A percentile compares a stretch with the other conserved stretches of the same genome.
Conservation (phyloP, 768 basidiomycete species). For the Clathrus columnatus region DNA sequence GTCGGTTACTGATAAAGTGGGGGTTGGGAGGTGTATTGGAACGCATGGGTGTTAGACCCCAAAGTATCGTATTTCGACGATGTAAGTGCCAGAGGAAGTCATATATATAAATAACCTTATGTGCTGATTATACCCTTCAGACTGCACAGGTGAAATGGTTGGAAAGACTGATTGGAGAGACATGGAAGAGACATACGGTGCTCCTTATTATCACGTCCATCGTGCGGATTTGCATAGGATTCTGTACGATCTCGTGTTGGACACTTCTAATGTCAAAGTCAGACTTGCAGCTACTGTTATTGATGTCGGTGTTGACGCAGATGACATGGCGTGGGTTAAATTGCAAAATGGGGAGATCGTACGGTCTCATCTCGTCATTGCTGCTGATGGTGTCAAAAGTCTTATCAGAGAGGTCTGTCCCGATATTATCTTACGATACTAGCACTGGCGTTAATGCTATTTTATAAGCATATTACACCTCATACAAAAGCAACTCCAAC, state of each 20-base stretch:
- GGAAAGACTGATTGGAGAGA: conserved; percentile 29
- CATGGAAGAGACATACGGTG: conserved; percentile 25
- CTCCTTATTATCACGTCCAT: conserved; percentile 30
- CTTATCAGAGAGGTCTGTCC: conserved; percentile 6
- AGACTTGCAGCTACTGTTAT: conserved; percentile 30
- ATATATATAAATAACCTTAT: not conserved
- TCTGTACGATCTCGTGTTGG: conserved; percentile 26
- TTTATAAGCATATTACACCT: conserved; percentile 24
- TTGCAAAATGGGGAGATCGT: conserved; percentile 37
- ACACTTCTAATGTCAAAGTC: conserved; percentile 23
- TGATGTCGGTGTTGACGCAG: conserved; percentile 20
- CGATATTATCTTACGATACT: not conserved
- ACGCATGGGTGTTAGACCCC: conserved; percentile 30
- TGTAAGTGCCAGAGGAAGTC: conserved; percentile 17
- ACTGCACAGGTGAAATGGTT: conserved; percentile 28
- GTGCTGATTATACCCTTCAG: conserved; percentile 2
- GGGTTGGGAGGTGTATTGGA: conserved; percentile 36
- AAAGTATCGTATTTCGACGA: conserved; percentile 31
- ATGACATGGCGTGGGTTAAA: conserved; percentile 23
- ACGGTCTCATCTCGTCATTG: conserved; percentile 36
- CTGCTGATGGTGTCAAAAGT: conserved; percentile 24
- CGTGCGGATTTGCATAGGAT: conserved; percentile 41
- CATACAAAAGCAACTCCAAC: conserved; percentile 40
- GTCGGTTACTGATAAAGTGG: conserved; percentile 41
- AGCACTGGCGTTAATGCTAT: not conserved